Percentiles rank a stretch among this genome's conserved stretches.
Evolutionary conservation across 2,329 filamentous ascomycete genomes (phyloP).

Genomic region (Fonsecaea pedrosoi): DNA sequence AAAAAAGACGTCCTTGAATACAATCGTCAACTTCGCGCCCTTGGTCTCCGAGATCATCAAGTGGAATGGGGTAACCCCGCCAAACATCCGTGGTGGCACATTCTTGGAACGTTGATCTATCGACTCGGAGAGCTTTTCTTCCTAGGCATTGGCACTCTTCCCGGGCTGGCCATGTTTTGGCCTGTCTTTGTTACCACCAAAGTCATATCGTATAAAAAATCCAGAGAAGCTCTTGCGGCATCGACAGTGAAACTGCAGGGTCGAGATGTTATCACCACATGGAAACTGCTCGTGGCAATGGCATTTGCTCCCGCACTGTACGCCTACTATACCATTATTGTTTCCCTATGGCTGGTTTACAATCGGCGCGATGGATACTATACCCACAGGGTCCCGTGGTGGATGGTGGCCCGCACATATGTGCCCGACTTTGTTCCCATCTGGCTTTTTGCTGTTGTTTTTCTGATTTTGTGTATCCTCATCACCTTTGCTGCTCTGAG

Average conservation of each 20-base stretch:
- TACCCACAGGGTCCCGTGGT: slow-evolving; percentile 79
- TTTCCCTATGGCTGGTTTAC: slow-evolving; percentile 78
- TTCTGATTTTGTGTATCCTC: slow-evolving; percentile 80
- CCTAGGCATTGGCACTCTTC: slow-evolving; percentile 80
- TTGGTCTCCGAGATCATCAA: slow-evolving; percentile 92
- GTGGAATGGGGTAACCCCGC: slow-evolving; percentile 74
- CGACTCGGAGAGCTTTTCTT: slow-evolving; percentile 77
- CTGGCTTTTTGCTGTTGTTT: slow-evolving; percentile 75
- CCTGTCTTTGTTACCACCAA: slow-evolving; percentile 87
- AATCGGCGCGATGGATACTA: slow-evolving; percentile 84
- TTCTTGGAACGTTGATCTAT: slow-evolving; percentile 79
- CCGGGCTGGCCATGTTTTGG: slow-evolving; percentile 84
- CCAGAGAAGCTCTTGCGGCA: slow-evolving; percentile 80
- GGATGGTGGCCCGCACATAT: slow-evolving; percentile 68
- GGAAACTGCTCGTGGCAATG: slow-evolving; percentile 89
- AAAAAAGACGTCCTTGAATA: slow-evolving; percentile 80
- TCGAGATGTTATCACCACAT: slow-evolving; percentile 88
- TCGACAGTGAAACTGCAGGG: slow-evolving; percentile 89
- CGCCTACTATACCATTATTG: slow-evolving; percentile 75
- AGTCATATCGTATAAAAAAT: slow-evolving; percentile 80
- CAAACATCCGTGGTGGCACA: slow-evolving; percentile 77
- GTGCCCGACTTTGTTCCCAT: slow-evolving; percentile 81
- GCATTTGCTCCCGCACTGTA: slow-evolving; percentile 83
- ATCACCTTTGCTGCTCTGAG: slow-evolving; percentile 92
- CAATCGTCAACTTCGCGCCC: slow-evolving; percentile 82